These are phyloP conservation scores for Pichia deserticola DNA, from an alignment of 805 yeast genomes.

Conservation along the genomic window DNA sequence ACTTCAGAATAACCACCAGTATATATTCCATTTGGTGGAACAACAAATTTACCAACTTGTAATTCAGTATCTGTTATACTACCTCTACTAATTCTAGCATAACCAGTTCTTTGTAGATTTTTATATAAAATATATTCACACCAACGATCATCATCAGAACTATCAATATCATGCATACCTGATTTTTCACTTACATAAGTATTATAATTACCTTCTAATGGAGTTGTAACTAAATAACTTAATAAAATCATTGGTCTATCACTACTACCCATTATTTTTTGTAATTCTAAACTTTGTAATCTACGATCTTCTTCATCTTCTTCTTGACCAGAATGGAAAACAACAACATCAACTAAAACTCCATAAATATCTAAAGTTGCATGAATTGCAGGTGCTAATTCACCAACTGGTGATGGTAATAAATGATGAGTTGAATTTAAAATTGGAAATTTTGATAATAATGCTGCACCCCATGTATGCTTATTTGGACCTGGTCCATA, in stretches of 20 bases:
- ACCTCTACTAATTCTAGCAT: conserved; percentile 88
- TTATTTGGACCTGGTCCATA: conserved; percentile 97
- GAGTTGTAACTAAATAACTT: conserved; percentile 86
- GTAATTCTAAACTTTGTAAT: conserved; percentile 69
- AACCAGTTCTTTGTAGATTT: conserved; percentile 78
- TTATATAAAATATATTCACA: conserved; percentile 93
- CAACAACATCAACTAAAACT: conserved; percentile 80
- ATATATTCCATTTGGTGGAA: conserved; percentile 27
- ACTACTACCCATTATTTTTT: conserved; percentile 75
- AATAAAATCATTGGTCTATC: conserved; percentile 77
- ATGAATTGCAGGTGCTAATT: conserved; percentile 95
- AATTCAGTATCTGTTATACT: conserved; percentile 95
- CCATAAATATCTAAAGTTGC: conserved; percentile 93
- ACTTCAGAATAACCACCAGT: conserved; percentile 27
- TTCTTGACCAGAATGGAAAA: conserved; percentile 97
- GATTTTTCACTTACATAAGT: conserved; percentile 79
- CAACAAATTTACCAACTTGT: conserved; percentile 87
- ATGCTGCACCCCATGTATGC: conserved; percentile 97
- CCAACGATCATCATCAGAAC: conserved; percentile 95
- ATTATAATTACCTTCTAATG: conserved; percentile 83
- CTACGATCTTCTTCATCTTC: conserved; percentile 93
- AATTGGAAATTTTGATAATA: conserved; percentile 91
- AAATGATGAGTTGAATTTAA: conserved; percentile 83
- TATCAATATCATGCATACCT: conserved; percentile 91
- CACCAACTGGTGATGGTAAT: conserved; percentile 95